These are phyloP conservation scores for Trametes cinnabarina DNA, from an alignment of 768 basidiomycete genomes.

Conservation along the genomic window DNA sequence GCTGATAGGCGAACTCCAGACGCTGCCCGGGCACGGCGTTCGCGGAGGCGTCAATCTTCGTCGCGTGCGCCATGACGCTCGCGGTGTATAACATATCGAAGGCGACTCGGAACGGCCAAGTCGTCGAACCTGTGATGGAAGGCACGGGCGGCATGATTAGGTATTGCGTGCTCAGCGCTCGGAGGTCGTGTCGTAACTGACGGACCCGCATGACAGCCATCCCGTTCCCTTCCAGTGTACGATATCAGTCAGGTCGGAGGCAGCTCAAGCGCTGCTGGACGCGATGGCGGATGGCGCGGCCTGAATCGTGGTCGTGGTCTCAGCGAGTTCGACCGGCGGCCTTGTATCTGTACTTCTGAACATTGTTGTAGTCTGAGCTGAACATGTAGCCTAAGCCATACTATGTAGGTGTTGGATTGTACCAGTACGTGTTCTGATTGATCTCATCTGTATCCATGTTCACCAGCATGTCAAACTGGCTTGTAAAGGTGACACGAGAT, in stretches of 20 bases:
- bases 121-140: slow-evolving; percentile 19
- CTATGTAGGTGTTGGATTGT: no score
- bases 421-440: no score
- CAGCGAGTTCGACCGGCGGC: no score
- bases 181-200: not conserved
- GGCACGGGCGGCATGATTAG: slow-evolving; percentile 23
- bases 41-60: slow-evolving; percentile 38
- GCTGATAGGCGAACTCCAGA: not conserved
- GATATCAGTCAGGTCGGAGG: slow-evolving; percentile 20
- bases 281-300: not conserved
- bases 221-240: slow-evolving; percentile 17
- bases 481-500: no score
- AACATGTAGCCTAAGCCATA: no score
- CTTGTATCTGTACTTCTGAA: no score
- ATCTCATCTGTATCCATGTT: no score
- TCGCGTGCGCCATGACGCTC: slow-evolving; percentile 38
- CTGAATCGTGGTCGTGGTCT: no score
- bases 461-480: no score
- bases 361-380: no score
- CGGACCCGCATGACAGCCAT: slow-evolving; percentile 5
- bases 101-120: slow-evolving; percentile 17
- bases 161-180: not conserved
- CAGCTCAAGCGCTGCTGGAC: slow-evolving; percentile 16
- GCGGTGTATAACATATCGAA: slow-evolving; percentile 36
- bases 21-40: slow-evolving; percentile 36